phyloP scores from a whole-genome alignment of 768 basidiomycete species.

The Boletus huronensis region DNA sequence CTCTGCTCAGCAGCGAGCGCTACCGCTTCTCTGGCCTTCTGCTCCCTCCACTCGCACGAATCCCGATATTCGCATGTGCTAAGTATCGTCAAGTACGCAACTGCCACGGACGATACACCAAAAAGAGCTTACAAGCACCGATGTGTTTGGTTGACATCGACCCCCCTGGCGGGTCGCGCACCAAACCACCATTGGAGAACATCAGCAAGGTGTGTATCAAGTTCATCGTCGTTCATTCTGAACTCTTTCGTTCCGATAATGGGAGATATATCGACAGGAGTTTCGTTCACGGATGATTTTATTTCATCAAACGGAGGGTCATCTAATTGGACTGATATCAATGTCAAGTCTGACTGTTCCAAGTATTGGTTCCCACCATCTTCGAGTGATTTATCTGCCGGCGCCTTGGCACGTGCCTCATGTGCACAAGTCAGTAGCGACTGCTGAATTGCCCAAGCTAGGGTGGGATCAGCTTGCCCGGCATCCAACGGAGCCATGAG shows the following conservation, averaged over 20 bases:
- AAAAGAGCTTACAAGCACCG: constrained; percentile 61
- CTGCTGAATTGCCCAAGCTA: constrained; percentile 33
- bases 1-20: not conserved
- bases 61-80: constrained; percentile 72
- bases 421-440: constrained; percentile 20
- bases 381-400: not conserved
- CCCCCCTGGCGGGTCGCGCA: constrained; percentile 63
- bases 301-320: not conserved
- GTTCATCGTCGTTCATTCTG: constrained; percentile 44
- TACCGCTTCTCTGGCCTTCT: constrained; percentile 41
- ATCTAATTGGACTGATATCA: constrained; percentile 9
- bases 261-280: constrained; percentile 18
- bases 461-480: constrained; percentile 13
- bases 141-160: constrained; percentile 51
- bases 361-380: constrained; percentile 9
- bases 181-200: constrained; percentile 78
- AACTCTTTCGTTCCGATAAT: constrained; percentile 71
- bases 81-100: not conserved
- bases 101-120: not conserved
- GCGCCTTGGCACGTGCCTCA: not conserved
- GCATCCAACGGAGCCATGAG: constrained; percentile 4
- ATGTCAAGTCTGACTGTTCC: not conserved
- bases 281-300: not conserved
- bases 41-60: constrained; percentile 77
- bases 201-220: constrained; percentile 52